Conservation (phyloP, 352 stramenopile species). For the Pythium insidiosum region DNA sequence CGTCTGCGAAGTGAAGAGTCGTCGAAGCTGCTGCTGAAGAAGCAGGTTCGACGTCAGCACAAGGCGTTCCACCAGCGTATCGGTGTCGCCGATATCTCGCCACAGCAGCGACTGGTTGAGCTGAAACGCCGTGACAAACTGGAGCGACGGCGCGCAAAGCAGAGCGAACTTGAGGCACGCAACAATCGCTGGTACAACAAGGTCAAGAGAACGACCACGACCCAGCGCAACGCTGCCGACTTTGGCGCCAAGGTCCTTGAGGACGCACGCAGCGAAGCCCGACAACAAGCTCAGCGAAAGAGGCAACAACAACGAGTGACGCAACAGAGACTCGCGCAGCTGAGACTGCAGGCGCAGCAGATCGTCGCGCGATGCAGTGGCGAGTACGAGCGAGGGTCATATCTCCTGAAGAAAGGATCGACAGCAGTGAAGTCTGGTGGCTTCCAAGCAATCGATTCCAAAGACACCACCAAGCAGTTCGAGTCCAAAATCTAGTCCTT, state of each 20-base stretch:
- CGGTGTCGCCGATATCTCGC: slow-evolving; percentile 25
- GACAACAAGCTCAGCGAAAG: background rate
- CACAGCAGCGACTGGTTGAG: slow-evolving; percentile 26
- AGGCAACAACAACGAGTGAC: background rate
- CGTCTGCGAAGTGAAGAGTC: slow-evolving; percentile 1
- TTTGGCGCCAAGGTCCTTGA: slow-evolving; percentile 9
- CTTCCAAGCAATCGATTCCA: too few relatives aligned
- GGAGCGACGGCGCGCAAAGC: background rate
- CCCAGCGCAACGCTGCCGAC: background rate
- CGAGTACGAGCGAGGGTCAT: slow-evolving; percentile 34
- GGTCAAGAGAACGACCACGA: slow-evolving; percentile 3
- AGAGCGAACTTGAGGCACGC: background rate
- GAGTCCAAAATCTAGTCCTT: too few relatives aligned
- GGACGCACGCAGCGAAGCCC: slow-evolving; percentile 2
- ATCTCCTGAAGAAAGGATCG: slow-evolving; percentile 18
- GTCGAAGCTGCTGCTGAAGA: slow-evolving; percentile 1
- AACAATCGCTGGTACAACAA: slow-evolving; percentile 14
- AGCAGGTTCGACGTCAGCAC: slow-evolving; percentile 27
- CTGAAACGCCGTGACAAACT: slow-evolving; percentile 5
- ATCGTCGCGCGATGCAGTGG: slow-evolving; percentile 17
- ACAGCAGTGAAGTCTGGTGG: background rate
- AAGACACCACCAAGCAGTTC: too few relatives aligned
- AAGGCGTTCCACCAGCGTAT: slow-evolving; percentile 27
- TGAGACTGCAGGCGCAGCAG: slow-evolving; percentile 18
- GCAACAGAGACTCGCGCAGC: slow-evolving; percentile 12